Evolutionary conservation across 345 rosid genomes (phyloP).

Genomic region (Durio zibethinus): DNA sequence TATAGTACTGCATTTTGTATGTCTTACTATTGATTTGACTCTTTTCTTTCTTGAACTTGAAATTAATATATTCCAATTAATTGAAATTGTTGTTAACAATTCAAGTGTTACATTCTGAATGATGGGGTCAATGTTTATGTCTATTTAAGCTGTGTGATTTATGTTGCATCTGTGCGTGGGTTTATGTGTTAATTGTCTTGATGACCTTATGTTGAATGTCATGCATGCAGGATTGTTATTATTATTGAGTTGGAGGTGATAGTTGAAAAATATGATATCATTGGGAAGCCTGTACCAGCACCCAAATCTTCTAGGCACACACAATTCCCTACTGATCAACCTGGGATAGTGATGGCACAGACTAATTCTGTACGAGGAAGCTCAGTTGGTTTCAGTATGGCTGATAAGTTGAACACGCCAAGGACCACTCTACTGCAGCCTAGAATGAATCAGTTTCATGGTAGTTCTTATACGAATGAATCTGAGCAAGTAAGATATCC

Average conservation of each 20-base stretch:
- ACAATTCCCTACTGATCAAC: slow-evolving; percentile 33
- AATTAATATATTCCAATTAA: background rate
- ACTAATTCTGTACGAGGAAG: slow-evolving; percentile 22
- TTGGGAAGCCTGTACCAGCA: slow-evolving; percentile 46
- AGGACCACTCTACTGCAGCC: slow-evolving; percentile 35
- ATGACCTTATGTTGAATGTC: background rate
- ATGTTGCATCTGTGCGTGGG: background rate
- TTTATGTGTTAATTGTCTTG: slow-evolving; percentile 10
- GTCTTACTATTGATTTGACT: background rate
- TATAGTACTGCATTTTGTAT: background rate
- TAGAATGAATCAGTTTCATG: slow-evolving; percentile 30
- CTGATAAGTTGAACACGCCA: slow-evolving; percentile 30
- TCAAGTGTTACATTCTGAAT: background rate
- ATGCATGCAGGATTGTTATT: slow-evolving; percentile 59
- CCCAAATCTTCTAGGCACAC: slow-evolving; percentile 30
- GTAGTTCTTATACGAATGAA: slow-evolving; percentile 24
- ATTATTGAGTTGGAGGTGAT: slow-evolving; percentile 57
- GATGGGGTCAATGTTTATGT: background rate
- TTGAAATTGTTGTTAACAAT: background rate
- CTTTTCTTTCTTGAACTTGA: background rate
- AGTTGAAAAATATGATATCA: slow-evolving; percentile 35
- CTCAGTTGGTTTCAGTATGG: slow-evolving; percentile 22
- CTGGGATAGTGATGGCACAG: slow-evolving; percentile 5
- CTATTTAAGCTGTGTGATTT: background rate
- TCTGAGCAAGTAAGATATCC: slow-evolving; percentile 36